These are phyloP conservation scores for Exophiala lecanii-corni DNA, from an alignment of 2,329 filamentous ascomycete species.

Conservation along the genomic window DNA sequence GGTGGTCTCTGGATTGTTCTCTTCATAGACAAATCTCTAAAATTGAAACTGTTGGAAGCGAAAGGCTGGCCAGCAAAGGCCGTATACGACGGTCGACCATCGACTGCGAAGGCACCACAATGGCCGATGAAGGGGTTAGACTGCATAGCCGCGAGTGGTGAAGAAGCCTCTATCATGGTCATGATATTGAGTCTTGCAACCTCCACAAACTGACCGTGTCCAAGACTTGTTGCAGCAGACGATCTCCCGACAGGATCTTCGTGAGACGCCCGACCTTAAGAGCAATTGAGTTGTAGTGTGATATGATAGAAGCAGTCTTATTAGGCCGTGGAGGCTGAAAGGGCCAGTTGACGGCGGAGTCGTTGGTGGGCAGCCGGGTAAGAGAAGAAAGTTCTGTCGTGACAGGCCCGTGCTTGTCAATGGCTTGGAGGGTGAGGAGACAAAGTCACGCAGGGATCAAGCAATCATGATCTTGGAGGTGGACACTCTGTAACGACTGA, in stretches of 20 bases:
- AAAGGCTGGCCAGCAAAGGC: conserved; percentile 53
- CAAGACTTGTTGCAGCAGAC: not conserved
- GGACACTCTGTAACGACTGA: no score
- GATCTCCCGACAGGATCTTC: not conserved
- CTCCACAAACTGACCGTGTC: not conserved
- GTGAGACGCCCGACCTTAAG: not conserved
- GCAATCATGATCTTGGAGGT: conserved; percentile 12
- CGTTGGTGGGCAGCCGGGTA: not conserved
- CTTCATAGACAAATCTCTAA: conserved; percentile 70
- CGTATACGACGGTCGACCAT: conserved; percentile 50
- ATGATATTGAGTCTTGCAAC: conserved; percentile 3
- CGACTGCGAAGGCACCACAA: conserved; percentile 58
- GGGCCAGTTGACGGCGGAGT: not conserved
- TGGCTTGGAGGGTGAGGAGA: conserved; percentile 3
- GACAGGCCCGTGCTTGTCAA: conserved; percentile 3
- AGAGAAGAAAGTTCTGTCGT: not conserved
- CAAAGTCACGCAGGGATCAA: conserved; percentile 2
- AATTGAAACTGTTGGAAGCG: conserved; percentile 66
- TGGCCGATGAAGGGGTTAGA: conserved; percentile 58
- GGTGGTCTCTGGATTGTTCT: conserved; percentile 63
- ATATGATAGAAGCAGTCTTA: no score
- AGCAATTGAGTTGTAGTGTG: not conserved
- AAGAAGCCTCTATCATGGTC: conserved; percentile 77
- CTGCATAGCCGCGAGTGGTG: conserved; percentile 89
- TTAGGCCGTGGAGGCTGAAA: no score